Evolutionary conservation across 495 filamentous ascomycete genomes (phyloP), one percentile per base, ranked within the genome.

Genomic region (Acidiella bohemica): DNA sequence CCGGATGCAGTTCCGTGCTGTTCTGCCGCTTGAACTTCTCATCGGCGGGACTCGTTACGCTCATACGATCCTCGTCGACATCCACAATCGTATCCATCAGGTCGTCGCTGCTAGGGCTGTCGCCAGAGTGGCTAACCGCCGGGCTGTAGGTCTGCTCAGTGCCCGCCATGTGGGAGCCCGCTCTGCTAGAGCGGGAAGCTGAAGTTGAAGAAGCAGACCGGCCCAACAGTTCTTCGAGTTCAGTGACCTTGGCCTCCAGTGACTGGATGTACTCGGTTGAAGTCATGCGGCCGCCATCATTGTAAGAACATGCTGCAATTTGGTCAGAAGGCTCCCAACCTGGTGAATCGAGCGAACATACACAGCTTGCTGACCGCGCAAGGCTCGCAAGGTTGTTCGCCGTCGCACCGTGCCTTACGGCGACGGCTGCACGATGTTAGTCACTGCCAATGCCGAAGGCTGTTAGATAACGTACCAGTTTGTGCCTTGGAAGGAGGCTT

Each of bases 201-300:
- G n/a, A n/a, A n/a, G n/a, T n/a, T n/a, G n/a, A 27, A 27, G 25
- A 7, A 7, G 18, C 25, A 23, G 37, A 26, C 4, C 16, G 23
- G n/a, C 37, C 28, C 17, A 29, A 13, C 13, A 29, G 37, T 24
- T 11, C 26, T 31, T 40, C 34, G 6, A 37, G 34, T 29, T 46
- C 39, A n/a, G 30, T 36, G 19, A 48, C 45, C 21, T 48, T 48
- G 39, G 21, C 31, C 39, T 48, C 45, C 12, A 48, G 29, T 5
- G 21, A 31, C 39, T 37, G 32, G 16, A 48, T 48, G 33, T 48
- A 48, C 32, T 42, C 39, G 4, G 40, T 32, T 6, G 45, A 32
- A 12, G 39, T 48, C 39, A 42, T 42, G 9, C 45, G 38, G 5
- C 45, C 36, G 24, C 38, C 39, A 12, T 36, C 38, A 17, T 37